A percentile compares a stretch with the other conserved stretches of the same genome.
Conservation (phyloP, 1,284 basidiomycete species). For the Volvariella volvacea region DNA sequence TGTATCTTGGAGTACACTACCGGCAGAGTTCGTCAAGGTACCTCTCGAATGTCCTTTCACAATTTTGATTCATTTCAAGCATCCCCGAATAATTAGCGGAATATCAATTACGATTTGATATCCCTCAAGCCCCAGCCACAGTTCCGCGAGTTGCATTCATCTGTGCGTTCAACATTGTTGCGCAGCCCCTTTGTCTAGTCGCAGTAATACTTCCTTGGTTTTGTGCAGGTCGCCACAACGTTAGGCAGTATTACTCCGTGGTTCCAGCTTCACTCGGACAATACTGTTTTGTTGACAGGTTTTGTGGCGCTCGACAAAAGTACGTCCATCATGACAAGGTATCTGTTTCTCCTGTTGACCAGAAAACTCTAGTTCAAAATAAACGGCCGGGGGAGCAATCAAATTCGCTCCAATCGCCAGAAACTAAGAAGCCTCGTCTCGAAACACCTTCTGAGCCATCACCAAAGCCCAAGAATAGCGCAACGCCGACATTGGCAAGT, state of each 20-base stretch:
- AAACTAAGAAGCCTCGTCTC: conserved; percentile 28
- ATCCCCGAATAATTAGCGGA: not conserved
- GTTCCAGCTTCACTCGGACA: conserved; percentile 43
- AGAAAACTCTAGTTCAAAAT: conserved; percentile 1
- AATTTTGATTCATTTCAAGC: not conserved
- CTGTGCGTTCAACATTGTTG: too few species aligned
- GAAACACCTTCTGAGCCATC: too few species aligned
- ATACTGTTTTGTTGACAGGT: conserved; percentile 35
- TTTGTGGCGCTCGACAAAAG: not conserved
- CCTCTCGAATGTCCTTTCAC: conserved; percentile 6
- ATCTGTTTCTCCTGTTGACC: not conserved
- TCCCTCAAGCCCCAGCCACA: conserved; percentile 27
- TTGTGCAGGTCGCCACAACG: conserved; percentile 26
- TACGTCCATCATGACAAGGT: not conserved
- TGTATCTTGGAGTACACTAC: conserved; percentile 60
- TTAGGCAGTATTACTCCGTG: conserved; percentile 37
- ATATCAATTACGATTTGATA: conserved; percentile 6
- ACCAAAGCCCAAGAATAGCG: not conserved
- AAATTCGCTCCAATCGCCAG: conserved; percentile 21
- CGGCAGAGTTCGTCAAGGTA: conserved; percentile 58
- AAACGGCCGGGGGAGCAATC: conserved; percentile 26
- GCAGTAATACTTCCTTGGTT: too few species aligned
- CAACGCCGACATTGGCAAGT: not conserved
- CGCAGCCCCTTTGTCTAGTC: too few species aligned
- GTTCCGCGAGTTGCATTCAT: conserved; percentile 44